phyloP scores from a whole-genome alignment of 352 stramenopile genomes.

The Thraustotheca clavata region DNA sequence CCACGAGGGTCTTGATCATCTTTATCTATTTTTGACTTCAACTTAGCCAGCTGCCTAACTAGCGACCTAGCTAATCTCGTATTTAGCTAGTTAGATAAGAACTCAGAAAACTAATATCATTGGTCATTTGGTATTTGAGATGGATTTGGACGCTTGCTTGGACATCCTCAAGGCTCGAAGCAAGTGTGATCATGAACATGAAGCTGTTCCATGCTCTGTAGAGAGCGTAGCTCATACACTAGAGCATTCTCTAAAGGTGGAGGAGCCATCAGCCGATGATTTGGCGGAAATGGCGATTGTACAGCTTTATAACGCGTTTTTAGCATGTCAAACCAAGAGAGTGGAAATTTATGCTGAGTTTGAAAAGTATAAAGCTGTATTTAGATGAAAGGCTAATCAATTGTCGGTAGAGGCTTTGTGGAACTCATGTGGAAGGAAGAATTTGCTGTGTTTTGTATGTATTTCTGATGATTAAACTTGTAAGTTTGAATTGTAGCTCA shows the following conservation, averaged over 20 bases:
- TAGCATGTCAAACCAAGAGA: slow-evolving; percentile 46
- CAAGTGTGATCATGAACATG: slow-evolving; percentile 31
- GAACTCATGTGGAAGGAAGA: slow-evolving; percentile 50
- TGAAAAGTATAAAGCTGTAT: slow-evolving; percentile 27
- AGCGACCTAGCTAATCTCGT: too few species aligned
- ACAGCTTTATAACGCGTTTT: slow-evolving; percentile 37
- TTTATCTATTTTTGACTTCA: too few species aligned
- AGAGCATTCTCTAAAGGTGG: slow-evolving; percentile 4
- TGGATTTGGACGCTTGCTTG: slow-evolving; percentile 64
- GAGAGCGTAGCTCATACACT: slow-evolving; percentile 22
- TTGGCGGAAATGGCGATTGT: not conserved
- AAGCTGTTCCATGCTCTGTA: slow-evolving; percentile 6
- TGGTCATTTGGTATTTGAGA: slow-evolving; percentile 23
- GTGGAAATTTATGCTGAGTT: slow-evolving; percentile 69
- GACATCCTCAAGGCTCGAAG: slow-evolving; percentile 46
- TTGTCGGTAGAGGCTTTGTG: slow-evolving; percentile 41
- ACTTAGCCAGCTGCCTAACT: too few species aligned
- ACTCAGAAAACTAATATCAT: too few species aligned
- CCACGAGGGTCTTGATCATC: too few species aligned
- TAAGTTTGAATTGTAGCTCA: slow-evolving; percentile 28
- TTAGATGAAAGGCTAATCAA: not conserved
- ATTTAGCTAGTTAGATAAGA: too few species aligned
- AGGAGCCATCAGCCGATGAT: not conserved
- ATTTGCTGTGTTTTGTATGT: slow-evolving; percentile 59
- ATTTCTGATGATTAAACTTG: not conserved